Conservation (phyloP, 148 eudicot genomes). For the Selenicereus undatus region DNA sequence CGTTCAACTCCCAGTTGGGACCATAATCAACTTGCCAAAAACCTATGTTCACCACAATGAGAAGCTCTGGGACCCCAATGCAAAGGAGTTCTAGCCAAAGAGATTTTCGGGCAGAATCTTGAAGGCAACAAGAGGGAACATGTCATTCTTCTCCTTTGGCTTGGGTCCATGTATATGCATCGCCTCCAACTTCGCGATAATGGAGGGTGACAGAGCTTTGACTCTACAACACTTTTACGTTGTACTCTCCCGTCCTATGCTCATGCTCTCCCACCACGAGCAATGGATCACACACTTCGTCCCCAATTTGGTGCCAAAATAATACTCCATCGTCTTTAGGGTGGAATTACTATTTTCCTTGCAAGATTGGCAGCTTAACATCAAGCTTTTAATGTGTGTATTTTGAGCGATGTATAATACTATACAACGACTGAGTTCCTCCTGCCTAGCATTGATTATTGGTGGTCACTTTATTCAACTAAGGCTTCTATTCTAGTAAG, state of each 20-base stretch:
- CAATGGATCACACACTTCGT: slow-evolving; percentile 18
- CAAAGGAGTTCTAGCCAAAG: slow-evolving; percentile 25
- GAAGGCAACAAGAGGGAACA: slow-evolving; percentile 18
- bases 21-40: slow-evolving; percentile 5
- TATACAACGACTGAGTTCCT: no score
- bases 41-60: slow-evolving; percentile 14
- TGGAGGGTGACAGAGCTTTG: slow-evolving; percentile 23
- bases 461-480: no score
- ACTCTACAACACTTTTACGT: slow-evolving; percentile 25
- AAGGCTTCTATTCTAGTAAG: no score
- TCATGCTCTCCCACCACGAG: slow-evolving; percentile 24
- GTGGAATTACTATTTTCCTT: no score
- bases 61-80: slow-evolving; percentile 27
- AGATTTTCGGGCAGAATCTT: slow-evolving; percentile 25
- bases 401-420: no score
- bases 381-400: no score
- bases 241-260: slow-evolving; percentile 28
- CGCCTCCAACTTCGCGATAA: slow-evolving; percentile 29
- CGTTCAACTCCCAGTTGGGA: slow-evolving; percentile 16
- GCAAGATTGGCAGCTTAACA: no score
- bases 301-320: slow-evolving; percentile 29
- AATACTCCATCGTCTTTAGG: slow-evolving; percentile 7
- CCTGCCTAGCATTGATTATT: no score
- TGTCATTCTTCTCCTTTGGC: slow-evolving; percentile 29
- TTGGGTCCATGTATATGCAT: slow-evolving; percentile 31